These are phyloP conservation scores for Erodium moschatum DNA, from an alignment of 441 rosid genomes.

Conservation along the genomic window DNA sequence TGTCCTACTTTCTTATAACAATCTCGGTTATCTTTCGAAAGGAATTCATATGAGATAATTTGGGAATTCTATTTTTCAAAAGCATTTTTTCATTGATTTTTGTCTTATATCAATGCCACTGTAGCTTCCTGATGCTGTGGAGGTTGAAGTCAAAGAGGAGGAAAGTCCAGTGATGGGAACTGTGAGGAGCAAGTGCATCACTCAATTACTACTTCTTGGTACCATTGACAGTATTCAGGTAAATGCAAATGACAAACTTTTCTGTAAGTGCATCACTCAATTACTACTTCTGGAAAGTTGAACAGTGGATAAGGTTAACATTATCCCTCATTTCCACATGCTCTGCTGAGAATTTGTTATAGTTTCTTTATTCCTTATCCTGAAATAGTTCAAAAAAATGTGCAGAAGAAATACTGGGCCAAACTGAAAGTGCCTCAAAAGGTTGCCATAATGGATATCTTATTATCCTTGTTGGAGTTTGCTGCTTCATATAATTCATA, in stretches of 20 bases:
- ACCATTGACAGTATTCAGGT: constrained; percentile 97
- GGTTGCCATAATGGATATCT: constrained; percentile 78
- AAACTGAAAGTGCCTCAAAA: constrained; percentile 74
- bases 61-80: constrained; percentile 2
- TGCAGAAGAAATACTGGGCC: constrained; percentile 90
- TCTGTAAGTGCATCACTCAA: too few relatives aligned
- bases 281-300: too few relatives aligned
- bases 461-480: constrained; percentile 79
- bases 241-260: constrained; percentile 10
- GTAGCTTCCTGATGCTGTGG: constrained; percentile 59
- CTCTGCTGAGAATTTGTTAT: background rate
- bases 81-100: background rate
- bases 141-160: constrained; percentile 63
- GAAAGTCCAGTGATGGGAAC: constrained; percentile 65
- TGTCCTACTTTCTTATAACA: background rate
- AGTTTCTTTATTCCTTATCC: constrained; percentile 2
- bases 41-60: constrained; percentile 3
- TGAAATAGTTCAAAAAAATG: constrained; percentile 10
- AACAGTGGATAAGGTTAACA: background rate
- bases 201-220: constrained; percentile 86
- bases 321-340: background rate
- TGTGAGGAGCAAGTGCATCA: constrained; percentile 93
- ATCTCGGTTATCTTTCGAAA: background rate
- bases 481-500: constrained; percentile 91
- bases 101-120: constrained; percentile 21